Evolutionary conservation across 2,329 filamentous ascomycete genomes (phyloP), one percentile per base, ranked within the genome.

Genomic region (Penicillium carneum): DNA sequence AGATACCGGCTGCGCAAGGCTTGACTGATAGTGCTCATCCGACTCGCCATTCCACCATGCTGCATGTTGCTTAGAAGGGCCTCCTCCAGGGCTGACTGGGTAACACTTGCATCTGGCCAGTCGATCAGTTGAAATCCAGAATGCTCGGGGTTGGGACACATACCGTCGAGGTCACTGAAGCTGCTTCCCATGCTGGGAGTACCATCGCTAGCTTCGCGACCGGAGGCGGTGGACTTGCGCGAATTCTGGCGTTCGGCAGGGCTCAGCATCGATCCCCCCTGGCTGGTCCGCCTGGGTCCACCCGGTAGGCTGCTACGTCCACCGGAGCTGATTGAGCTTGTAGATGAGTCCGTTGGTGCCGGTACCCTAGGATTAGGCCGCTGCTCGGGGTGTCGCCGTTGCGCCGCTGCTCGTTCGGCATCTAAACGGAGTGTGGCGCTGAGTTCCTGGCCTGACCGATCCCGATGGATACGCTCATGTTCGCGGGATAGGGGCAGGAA

Each of bases 101-200:
- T 88, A 23, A 89, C 84, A 63, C 86, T 87, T 8, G 86, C 82
- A 77, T 87, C 86, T 85, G 20, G n/a, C 41, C 3, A 16, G 9
- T 34, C 14, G 18, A 52, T 50, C 31, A 59, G 46, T 26, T 33
- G 7, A 29, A 18, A 57, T 23, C 20, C 43, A 18, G 38, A 23
- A 18, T 56, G 31, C 16, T 31, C 20, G 20, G 38, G 38, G 1
- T 41, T 20, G 29, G 10, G 14, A 14, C 26, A 62, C 73, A 59
- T 75, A 84, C 86, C 85, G 71, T 89, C 87, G 38, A 89, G 77
- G 72, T 89, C 87, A 66, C 85, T 88, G 68, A 88, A 89, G 58
- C 86, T 88, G 63, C 86, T 88, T 0, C 87, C 87, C 84, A 87
- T 87, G 63, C 84, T 87, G 3, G 84, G 84, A 10, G 83, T 84